Base-by-base conservation (phyloP, 805 yeast species). In the Tetrapisispora phaffii region DNA sequence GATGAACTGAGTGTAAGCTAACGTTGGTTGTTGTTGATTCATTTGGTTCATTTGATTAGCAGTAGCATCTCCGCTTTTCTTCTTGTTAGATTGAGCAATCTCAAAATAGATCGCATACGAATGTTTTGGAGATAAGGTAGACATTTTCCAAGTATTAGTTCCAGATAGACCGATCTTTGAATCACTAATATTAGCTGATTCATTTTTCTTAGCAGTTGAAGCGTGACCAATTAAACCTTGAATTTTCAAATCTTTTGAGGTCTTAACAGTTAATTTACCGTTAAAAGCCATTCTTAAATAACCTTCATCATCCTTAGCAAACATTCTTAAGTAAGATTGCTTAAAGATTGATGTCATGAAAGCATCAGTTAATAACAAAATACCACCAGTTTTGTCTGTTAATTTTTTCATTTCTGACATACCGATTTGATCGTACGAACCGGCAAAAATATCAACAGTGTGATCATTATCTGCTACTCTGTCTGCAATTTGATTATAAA, bases 211-310 rank as follows among this genome's bases (percentile, higher is more conserved):
- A 59, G 77, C 69, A 7, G 95, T 79, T 10, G 85, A 75, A 4
- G 94, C 96, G 62, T 89, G 95, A 36, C 99, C 99, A 61, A 93
- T 85, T 46, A 93, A 70, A 44, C 98, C 99, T 41, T 90, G 79
- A 42, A 93, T 78, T 67, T 89, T 90, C 60, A 93, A 75, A 59
- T 88, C 95, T 58, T 75, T 77, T 34, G 94, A 80, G 6, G 96
- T 87, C 59, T 88, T 80, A 41, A 93, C 88, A 56, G 89, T 89
- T 60, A 93, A 69, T 31, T 80, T 76, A 49, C 94, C 97, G 61
- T 86, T 89, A 74, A 86, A 85, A 29, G 94, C 96, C 84, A 85
- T 85, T 52, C 79, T 75, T 61, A 95, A 75, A 65, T 74, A 84
- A 43, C 95, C 96, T 45, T 82, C 89, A 39, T 77, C 84, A 63